Evolutionary conservation across 805 yeast species (phyloP).

Genomic region (Metschnikowia kunwiensis): DNA sequence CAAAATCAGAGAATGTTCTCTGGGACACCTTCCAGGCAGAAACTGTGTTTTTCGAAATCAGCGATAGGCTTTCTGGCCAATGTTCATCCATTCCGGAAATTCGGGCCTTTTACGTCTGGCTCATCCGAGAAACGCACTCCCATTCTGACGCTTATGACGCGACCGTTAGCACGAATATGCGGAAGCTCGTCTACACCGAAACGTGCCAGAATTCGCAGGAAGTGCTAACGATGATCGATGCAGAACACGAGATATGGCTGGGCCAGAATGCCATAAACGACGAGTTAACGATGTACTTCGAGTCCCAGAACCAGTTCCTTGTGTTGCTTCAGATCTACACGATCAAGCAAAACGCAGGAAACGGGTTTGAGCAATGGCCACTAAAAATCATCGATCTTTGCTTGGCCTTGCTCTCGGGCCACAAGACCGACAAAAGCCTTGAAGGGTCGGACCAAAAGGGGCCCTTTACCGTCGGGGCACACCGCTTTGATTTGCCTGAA

Average conservation of each 20-base stretch:
- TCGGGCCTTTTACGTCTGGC: slow-evolving; percentile 11
- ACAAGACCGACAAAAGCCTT: neutral
- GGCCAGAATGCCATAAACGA: slow-evolving; percentile 12
- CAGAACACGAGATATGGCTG: slow-evolving; percentile 14
- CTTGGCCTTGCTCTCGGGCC: slow-evolving; percentile 9
- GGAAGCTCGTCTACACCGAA: slow-evolving; percentile 10
- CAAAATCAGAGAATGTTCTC: neutral
- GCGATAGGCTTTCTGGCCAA: too few species aligned
- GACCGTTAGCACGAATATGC: slow-evolving; percentile 1
- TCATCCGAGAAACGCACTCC: slow-evolving; percentile 5
- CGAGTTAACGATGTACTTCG: slow-evolving; percentile 15
- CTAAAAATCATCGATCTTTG: slow-evolving; percentile 10
- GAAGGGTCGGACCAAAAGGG: neutral
- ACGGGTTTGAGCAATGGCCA: slow-evolving; percentile 9
- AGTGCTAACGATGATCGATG: slow-evolving; percentile 4
- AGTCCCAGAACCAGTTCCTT: neutral
- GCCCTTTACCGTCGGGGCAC: neutral
- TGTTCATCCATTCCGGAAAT: neutral
- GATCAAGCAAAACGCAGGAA: slow-evolving; percentile 10
- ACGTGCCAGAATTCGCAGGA: neutral
- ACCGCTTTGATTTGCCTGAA: slow-evolving; percentile 7
- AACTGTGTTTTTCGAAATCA: slow-evolving; percentile 2
- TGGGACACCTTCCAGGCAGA: slow-evolving; percentile 9
- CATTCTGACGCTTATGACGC: slow-evolving; percentile 2
- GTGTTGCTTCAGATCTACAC: slow-evolving; percentile 9